Conservation (phyloP, 352 stramenopile species). For the Phytophthora sojae region DNA sequence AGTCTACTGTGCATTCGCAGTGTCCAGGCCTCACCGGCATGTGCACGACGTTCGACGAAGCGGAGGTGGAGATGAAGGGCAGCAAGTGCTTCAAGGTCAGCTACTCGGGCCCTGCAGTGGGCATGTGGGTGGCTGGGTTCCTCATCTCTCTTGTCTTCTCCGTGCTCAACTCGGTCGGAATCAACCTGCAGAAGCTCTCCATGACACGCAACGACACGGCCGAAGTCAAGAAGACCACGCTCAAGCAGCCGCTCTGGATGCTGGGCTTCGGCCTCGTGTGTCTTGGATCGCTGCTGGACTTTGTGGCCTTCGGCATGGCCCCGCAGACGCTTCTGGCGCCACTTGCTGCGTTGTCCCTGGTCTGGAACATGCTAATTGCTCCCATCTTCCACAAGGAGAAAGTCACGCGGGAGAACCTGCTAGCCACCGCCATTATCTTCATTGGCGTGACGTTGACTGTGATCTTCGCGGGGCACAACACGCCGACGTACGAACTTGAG, state of each 20-base stretch:
- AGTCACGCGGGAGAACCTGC: slow-evolving; percentile 81
- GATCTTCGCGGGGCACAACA: slow-evolving; percentile 90
- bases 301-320: slow-evolving; percentile 92
- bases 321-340: slow-evolving; percentile 91
- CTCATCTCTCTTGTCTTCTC: slow-evolving; percentile 90
- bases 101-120: slow-evolving; percentile 73
- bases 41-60: slow-evolving; percentile 49
- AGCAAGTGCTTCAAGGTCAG: slow-evolving; percentile 84
- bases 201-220: slow-evolving; percentile 79
- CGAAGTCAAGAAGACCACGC: slow-evolving; percentile 77
- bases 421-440: slow-evolving; percentile 91
- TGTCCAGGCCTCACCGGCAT: slow-evolving; percentile 73
- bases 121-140: slow-evolving; percentile 90
- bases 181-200: slow-evolving; percentile 93
- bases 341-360: slow-evolving; percentile 88
- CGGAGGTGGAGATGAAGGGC: slow-evolving; percentile 66
- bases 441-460: slow-evolving; percentile 88
- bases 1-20: slow-evolving; percentile 60
- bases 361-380: slow-evolving; percentile 94
- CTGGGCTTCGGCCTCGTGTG: slow-evolving; percentile 87
- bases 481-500: slow-evolving; percentile 85
- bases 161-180: slow-evolving; percentile 90
- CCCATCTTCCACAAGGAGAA: slow-evolving; percentile 92
- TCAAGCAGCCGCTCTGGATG: slow-evolving; percentile 90
- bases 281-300: slow-evolving; percentile 88